A percentile compares a stretch with the other conserved stretches of the same genome.
Evolutionary conservation across 1,139 yeast genomes (phyloP).

Genomic region (Yamadazyma trypodendri): DNA sequence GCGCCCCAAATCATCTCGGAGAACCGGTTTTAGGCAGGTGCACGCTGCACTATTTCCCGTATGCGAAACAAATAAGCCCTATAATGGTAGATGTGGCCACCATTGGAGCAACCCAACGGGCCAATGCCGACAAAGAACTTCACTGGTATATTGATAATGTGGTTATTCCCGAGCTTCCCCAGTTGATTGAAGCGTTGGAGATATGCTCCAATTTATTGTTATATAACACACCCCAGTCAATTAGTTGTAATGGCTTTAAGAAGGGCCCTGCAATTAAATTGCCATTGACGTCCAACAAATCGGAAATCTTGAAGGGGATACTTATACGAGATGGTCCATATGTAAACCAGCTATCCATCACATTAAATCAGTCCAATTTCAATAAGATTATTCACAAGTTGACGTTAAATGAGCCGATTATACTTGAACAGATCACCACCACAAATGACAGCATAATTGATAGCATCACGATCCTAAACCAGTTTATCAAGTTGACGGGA

Average conservation of each 20-base stretch:
- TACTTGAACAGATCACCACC: constrained; percentile 32
- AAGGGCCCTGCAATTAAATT: constrained; percentile 33
- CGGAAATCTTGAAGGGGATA: constrained; percentile 43
- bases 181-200: constrained; percentile 39
- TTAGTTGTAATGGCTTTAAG: constrained; percentile 4
- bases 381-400: constrained; percentile 29
- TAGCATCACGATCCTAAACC: constrained; percentile 27
- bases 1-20: too few species aligned
- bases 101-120: constrained; percentile 15
- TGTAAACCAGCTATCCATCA: constrained; percentile 30
- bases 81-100: not conserved
- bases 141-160: constrained; percentile 39
- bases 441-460: constrained; percentile 33
- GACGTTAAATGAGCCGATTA: constrained; percentile 28
- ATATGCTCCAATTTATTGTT: constrained; percentile 38
- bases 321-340: constrained; percentile 43
- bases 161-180: constrained; percentile 39
- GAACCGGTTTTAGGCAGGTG: too few species aligned
- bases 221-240: constrained; percentile 40
- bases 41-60: too few species aligned
- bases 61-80: too few species aligned
- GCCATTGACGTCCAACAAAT: constrained; percentile 38
- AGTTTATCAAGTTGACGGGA: constrained; percentile 13
- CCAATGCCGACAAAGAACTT: constrained; percentile 32
- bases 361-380: constrained; percentile 20